Percentiles rank a stretch among this genome's conserved stretches.
phyloP scores from a whole-genome alignment of 176 grass and related monocot species.

The Oryza officinalis region DNA sequence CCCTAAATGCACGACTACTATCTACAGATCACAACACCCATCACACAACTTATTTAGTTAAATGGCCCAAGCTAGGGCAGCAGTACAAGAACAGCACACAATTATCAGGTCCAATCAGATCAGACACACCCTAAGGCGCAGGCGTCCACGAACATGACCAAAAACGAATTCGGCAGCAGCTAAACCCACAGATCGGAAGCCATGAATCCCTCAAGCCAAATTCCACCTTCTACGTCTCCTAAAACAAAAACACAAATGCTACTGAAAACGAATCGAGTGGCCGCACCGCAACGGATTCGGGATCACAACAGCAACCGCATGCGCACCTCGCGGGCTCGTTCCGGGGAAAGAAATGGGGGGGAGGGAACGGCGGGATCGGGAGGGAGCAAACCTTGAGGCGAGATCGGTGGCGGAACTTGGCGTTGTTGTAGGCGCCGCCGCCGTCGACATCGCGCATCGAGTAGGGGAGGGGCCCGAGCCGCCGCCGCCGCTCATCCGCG shows the following conservation, averaged over 20 bases:
- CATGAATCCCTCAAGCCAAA: background rate
- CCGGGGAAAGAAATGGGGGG: background rate
- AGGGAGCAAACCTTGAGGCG: constrained; percentile 60
- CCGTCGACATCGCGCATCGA: constrained; percentile 66
- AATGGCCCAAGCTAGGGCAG: background rate
- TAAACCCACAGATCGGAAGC: constrained; percentile 31
- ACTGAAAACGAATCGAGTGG: background rate
- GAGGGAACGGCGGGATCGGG: background rate
- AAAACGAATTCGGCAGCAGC: background rate
- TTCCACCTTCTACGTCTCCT: background rate
- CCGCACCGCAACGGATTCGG: constrained; percentile 8
- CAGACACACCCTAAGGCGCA: background rate
- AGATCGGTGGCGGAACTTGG: constrained; percentile 92
- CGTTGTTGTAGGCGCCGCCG: constrained; percentile 77
- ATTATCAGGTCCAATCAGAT: constrained; percentile 18
- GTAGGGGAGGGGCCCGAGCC: constrained; percentile 56
- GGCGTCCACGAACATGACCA: background rate
- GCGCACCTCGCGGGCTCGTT: background rate
- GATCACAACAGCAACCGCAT: background rate
- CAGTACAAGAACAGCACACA: background rate
- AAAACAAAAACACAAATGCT: constrained; percentile 1
- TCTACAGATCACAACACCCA: background rate
- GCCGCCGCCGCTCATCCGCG: constrained; percentile 38
- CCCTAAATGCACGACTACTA: background rate
- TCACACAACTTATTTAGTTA: background rate